These are phyloP conservation scores for Penicillium riverlandense DNA, from an alignment of 495 filamentous ascomycete species.

Conservation along the genomic window DNA sequence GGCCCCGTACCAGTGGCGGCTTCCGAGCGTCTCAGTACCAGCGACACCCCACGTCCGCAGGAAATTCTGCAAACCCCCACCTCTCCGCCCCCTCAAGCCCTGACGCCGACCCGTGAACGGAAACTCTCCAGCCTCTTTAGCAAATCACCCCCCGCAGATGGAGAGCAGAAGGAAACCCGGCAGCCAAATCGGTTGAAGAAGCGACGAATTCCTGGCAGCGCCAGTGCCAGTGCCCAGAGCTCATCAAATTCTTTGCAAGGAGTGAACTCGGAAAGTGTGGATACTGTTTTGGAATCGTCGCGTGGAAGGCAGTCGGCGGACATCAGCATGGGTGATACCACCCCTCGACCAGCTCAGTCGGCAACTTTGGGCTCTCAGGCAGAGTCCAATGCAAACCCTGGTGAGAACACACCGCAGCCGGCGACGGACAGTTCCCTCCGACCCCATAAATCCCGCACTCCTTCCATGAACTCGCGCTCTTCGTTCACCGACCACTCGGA, in stretches of 20 bases:
- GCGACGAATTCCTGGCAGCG: conserved; percentile 64
- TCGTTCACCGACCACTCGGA: conserved; percentile 75
- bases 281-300: conserved; percentile 21
- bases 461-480: conserved; percentile 62
- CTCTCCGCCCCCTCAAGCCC: conserved; percentile 31
- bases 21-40: conserved; percentile 12
- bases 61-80: conserved; percentile 29
- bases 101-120: conserved; percentile 64
- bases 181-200: conserved; percentile 83
- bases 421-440: conserved; percentile 47
- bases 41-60: conserved; percentile 37
- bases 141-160: conserved; percentile 49
- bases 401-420: conserved; percentile 9
- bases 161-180: conserved; percentile 51
- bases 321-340: conserved; percentile 22
- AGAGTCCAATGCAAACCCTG: conserved; percentile 13
- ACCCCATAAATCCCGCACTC: conserved; percentile 56
- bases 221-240: conserved; percentile 77
- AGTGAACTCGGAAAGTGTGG: neutral
- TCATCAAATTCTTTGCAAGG: conserved; percentile 65
- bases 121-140: conserved; percentile 62
- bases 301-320: conserved; percentile 3
- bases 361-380: conserved; percentile 15
- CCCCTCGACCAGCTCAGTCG: conserved; percentile 22
- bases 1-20: conserved; percentile 21